Conservation (phyloP, 345 rosid species). For the Arabis alpina region DNA sequence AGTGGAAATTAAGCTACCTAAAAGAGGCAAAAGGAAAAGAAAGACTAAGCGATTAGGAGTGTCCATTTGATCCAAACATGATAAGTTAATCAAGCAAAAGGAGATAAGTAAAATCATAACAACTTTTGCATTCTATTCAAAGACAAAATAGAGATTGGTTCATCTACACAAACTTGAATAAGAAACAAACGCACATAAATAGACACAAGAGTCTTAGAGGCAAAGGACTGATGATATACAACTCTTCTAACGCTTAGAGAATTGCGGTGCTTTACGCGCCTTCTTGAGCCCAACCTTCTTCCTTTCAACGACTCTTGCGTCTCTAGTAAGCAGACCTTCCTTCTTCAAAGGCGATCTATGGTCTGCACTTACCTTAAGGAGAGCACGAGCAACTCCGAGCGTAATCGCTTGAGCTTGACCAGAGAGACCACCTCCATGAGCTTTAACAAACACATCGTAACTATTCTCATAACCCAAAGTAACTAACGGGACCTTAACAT, state of each 20-base stretch:
- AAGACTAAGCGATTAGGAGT: no score
- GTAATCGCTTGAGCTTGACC: slow-evolving; percentile 99
- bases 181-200: slow-evolving; percentile 14
- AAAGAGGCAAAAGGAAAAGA: neutral
- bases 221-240: slow-evolving; percentile 21
- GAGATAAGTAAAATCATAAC: neutral
- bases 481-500: slow-evolving; percentile 75
- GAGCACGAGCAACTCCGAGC: slow-evolving; percentile 86
- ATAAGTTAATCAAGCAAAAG: no score
- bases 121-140: slow-evolving; percentile 15
- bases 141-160: slow-evolving; percentile 9
- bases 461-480: slow-evolving; percentile 83
- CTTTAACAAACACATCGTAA: slow-evolving; percentile 90
- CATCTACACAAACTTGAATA: slow-evolving; percentile 28
- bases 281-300: slow-evolving; percentile 95
- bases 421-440: slow-evolving; percentile 92
- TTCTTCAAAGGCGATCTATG: slow-evolving; percentile 75
- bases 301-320: slow-evolving; percentile 87
- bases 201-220: slow-evolving; percentile 1
- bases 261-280: slow-evolving; percentile 96
- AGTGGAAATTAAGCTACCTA: neutral
- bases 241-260: slow-evolving; percentile 72
- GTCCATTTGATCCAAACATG: no score
- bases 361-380: slow-evolving; percentile 74
- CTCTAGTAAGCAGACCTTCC: slow-evolving; percentile 89